Base-by-base conservation (phyloP, 768 basidiomycete genomes). In the Leccinum obscurum region DNA sequence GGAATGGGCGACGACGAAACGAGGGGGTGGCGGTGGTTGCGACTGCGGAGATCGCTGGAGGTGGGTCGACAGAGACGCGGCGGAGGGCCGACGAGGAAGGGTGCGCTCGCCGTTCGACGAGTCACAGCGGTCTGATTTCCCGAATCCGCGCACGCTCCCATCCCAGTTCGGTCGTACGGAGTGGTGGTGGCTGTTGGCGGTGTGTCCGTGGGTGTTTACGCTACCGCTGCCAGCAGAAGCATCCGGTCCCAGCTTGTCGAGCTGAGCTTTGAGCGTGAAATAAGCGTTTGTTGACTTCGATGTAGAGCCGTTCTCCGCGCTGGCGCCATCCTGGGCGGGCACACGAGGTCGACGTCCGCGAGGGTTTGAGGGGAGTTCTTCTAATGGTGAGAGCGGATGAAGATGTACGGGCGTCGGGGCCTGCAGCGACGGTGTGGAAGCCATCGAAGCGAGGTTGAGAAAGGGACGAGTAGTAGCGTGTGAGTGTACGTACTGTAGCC, bases 321-420 rank as follows among this genome's bases (percentile, higher is more conserved):
- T 71, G 44, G 63, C 32, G 17, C 39, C 51, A 22, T 79, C 79
- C 49, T 69, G 75, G 20, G 64, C 55, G 58, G 65, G 68, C 53
- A 74, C 72, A 54, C 85, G 83, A 61, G 70, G 77, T 50, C 83
- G 77, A 55, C 87, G 82, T 26, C 81, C 78, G 67, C 77, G 74
- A 9, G 80, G 69, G 2, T 65, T 34, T 2, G 63, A 57, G 15
- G 79, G 71, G 28, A 65, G 64, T 34, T 86, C 83, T 34, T 89
- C 88, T 8, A 79, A 50, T 13, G 49, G 79, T 4, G 83, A 84
- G 24, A 93, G 82, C 39, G 91, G 91, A 67, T 93, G 91, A 0
- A 84, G 84, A 61, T 92, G 78, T 22, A 88, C 87, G 24, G 85
- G 84, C 6, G 83, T 87, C 70, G 80, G 80, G 10, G 60, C 37